phyloP scores from a whole-genome alignment of 1,284 basidiomycete species.

The Coniophora puteana region DNA sequence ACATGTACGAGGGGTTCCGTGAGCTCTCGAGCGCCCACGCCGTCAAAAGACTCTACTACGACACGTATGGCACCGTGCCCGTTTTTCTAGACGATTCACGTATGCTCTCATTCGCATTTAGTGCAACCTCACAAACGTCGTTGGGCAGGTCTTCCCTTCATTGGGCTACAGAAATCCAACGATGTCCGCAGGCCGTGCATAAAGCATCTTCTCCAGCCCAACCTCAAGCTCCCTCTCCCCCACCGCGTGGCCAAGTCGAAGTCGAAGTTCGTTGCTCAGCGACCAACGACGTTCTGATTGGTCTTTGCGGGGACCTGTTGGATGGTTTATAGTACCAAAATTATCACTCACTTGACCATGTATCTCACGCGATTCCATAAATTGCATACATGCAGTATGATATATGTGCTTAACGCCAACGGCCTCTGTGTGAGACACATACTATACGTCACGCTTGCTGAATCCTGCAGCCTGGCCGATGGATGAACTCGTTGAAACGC shows the following conservation, averaged over 20 bases:
- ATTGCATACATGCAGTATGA: conserved; percentile 5
- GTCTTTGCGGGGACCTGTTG: neutral
- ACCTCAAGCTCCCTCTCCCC: conserved; percentile 97
- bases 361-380: conserved; percentile 4
- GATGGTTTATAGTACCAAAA: conserved; percentile 1
- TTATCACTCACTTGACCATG: conserved; percentile 5
- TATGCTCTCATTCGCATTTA: conserved; percentile 34
- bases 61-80: conserved; percentile 99
- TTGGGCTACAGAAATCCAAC: conserved; percentile 88
- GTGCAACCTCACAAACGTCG: conserved; percentile 4
- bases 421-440: neutral
- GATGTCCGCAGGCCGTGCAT: conserved; percentile 96
- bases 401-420: neutral
- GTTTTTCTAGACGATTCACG: conserved; percentile 98
- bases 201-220: conserved; percentile 90
- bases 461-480: too few species aligned
- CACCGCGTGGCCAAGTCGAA: conserved; percentile 79
- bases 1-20: conserved; percentile 98
- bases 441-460: too few species aligned
- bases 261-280: conserved; percentile 70
- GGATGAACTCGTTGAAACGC: too few species aligned
- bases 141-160: conserved; percentile 79
- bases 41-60: conserved; percentile 97
- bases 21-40: conserved; percentile 94
- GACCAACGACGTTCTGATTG: conserved; percentile 65